phyloP scores from a whole-genome alignment of 176 grass and related monocot genomes.

The Alloteropsis semialata region DNA sequence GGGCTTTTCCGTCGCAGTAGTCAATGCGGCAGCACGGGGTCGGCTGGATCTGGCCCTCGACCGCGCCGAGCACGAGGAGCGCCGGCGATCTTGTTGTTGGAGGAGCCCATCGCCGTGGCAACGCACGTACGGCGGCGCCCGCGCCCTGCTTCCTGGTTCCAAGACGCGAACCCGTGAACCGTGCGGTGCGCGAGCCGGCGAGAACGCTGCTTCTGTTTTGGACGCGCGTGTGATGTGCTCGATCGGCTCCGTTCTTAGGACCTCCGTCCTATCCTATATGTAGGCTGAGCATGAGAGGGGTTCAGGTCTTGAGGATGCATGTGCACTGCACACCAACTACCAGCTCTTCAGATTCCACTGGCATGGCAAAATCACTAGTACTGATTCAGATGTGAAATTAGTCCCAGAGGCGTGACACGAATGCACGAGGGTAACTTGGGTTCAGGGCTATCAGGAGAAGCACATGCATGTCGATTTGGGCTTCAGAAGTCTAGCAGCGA shows the following conservation, averaged over 20 bases:
- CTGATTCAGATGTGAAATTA: too few relatives aligned
- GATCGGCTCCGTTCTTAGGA: background rate
- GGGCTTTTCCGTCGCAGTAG: conserved; percentile 48
- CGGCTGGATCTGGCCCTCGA: conserved; percentile 38
- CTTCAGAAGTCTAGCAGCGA: too few relatives aligned
- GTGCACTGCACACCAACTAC: too few relatives aligned
- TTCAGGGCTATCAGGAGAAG: too few relatives aligned
- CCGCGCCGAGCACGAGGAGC: conserved; percentile 36
- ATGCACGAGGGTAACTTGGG: background rate
- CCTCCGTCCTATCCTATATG: background rate
- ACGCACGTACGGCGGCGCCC: background rate
- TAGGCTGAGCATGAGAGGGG: background rate
- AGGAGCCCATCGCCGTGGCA: background rate
- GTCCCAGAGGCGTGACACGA: too few relatives aligned
- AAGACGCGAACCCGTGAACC: background rate
- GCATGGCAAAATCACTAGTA: too few relatives aligned
- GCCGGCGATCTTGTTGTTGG: conserved; percentile 21
- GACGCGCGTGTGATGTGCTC: too few relatives aligned
- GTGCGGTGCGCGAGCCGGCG: background rate
- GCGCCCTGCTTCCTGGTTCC: too few relatives aligned
- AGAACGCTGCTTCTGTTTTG: too few relatives aligned
- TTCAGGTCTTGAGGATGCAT: background rate
- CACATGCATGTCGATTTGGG: too few relatives aligned
- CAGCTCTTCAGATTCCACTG: too few relatives aligned
- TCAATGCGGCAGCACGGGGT: conserved; percentile 38